phyloP scores from a whole-genome alignment of 306 rosid genomes.

The Cicer chorassanicum region DNA sequence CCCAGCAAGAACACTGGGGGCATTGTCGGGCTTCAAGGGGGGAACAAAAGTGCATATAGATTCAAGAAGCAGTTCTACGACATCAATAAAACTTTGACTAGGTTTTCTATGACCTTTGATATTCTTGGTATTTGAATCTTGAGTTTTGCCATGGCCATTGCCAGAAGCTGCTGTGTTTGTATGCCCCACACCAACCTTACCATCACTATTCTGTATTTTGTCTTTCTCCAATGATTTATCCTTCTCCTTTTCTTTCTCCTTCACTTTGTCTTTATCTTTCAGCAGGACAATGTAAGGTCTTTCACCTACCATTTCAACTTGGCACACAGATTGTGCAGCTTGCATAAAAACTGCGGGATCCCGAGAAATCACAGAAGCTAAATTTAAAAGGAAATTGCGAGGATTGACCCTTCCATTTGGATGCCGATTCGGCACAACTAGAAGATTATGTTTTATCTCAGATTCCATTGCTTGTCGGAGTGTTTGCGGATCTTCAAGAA shows the following conservation, averaged over 20 bases:
- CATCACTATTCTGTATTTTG: conserved; percentile 63
- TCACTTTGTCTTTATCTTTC: conserved; percentile 89
- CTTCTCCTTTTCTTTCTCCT: conserved; percentile 87
- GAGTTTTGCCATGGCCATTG: conserved; percentile 66
- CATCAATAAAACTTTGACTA: conserved; percentile 76
- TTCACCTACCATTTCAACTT: conserved; percentile 95
- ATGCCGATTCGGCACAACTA: conserved; percentile 77
- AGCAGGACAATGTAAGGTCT: conserved; percentile 83
- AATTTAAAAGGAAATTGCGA: conserved; percentile 74
- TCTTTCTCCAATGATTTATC: conserved; percentile 79
- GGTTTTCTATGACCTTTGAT: conserved; percentile 72
- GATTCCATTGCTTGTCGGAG: conserved; percentile 99
- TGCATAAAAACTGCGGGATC: conserved; percentile 88
- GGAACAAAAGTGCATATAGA: conserved; percentile 74
- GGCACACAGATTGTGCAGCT: conserved; percentile 96
- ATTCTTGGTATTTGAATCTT: conserved; percentile 69
- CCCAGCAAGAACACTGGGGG: conserved; percentile 50
- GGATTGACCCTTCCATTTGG: conserved; percentile 90
- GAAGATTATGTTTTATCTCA: conserved; percentile 83
- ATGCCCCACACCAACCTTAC: conserved; percentile 64
- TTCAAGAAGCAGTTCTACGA: conserved; percentile 88
- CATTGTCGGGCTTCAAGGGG: conserved; percentile 66
- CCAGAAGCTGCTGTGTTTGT: conserved; percentile 61
- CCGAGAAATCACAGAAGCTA: conserved; percentile 92
- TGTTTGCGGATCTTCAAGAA: conserved; percentile 99